Conservation (phyloP, 305 asterid genomes). For the Solanum hybrid region DNA sequence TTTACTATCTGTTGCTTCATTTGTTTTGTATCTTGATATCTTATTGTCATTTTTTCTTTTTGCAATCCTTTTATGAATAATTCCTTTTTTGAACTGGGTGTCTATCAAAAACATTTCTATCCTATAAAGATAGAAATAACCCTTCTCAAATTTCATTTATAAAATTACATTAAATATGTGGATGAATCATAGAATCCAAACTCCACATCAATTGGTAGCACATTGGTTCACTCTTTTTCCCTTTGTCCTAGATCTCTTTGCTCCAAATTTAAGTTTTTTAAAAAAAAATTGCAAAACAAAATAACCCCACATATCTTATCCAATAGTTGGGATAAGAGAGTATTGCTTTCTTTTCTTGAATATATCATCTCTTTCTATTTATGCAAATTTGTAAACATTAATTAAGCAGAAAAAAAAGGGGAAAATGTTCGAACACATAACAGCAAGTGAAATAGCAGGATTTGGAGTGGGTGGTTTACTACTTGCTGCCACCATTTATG, state of each 20-base stretch:
- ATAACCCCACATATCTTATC: background rate
- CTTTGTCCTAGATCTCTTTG: background rate
- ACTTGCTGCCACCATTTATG: conserved; percentile 70
- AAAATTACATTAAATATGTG: background rate
- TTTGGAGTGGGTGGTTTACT: conserved; percentile 75
- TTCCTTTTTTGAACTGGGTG: rapidly evolving
- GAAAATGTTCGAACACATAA: conserved; percentile 71
- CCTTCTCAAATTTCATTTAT: background rate
- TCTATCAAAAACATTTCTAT: background rate
- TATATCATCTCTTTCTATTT: background rate
- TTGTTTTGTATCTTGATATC: background rate
- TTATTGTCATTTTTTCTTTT: too few relatives aligned
- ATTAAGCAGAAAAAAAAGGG: background rate
- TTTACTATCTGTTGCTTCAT: background rate
- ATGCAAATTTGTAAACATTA: background rate
- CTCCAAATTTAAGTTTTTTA: background rate
- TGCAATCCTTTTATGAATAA: background rate
- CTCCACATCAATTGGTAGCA: too few relatives aligned
- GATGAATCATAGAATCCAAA: too few relatives aligned
- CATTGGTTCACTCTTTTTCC: too few relatives aligned
- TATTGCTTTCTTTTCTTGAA: background rate
- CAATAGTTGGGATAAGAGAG: background rate
- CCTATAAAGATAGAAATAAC: background rate
- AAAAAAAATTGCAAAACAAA: background rate
- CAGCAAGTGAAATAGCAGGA: conserved; percentile 81